phyloP scores from a whole-genome alignment of 306 rosid genomes.

The Medicago ruthenica region DNA sequence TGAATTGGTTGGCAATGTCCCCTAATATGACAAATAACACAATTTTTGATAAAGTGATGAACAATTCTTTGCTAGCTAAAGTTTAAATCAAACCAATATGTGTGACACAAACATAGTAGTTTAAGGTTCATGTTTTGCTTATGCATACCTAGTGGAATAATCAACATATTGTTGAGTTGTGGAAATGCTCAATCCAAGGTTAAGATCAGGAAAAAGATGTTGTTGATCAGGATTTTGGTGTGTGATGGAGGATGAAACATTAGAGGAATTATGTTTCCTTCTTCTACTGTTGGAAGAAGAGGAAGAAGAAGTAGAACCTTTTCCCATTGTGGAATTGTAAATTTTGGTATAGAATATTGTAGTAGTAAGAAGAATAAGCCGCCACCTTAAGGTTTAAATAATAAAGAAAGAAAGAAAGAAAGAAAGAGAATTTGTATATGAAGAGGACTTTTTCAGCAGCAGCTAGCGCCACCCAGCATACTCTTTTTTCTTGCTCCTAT shows the following conservation, averaged over 20 bases:
- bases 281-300: slow-evolving; percentile 50
- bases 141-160: slow-evolving; percentile 50
- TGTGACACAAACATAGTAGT: too few species aligned
- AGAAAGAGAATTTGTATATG: not conserved
- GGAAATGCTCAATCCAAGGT: slow-evolving; percentile 65
- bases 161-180: slow-evolving; percentile 48
- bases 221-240: slow-evolving; percentile 26
- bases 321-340: slow-evolving; percentile 50
- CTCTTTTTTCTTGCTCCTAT: slow-evolving; percentile 44
- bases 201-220: slow-evolving; percentile 65
- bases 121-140: not conserved
- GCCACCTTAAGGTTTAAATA: slow-evolving; percentile 52
- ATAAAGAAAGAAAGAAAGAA: not conserved
- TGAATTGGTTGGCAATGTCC: slow-evolving; percentile 48
- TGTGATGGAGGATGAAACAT: slow-evolving; percentile 45
- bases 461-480: slow-evolving; percentile 44
- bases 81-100: too few species aligned
- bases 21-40: slow-evolving; percentile 29
- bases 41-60: not conserved
- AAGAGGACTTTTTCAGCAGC: slow-evolving; percentile 44
- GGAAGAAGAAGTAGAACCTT: slow-evolving; percentile 59
- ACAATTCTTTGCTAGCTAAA: too few species aligned
- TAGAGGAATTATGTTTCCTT: slow-evolving; percentile 43
- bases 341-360: not conserved
- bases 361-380: slow-evolving; percentile 38